Percentiles rank a stretch among this genome's conserved stretches.
Conservation (phyloP, 345 rosid species). For the Euphorbia pulcherrima region DNA sequence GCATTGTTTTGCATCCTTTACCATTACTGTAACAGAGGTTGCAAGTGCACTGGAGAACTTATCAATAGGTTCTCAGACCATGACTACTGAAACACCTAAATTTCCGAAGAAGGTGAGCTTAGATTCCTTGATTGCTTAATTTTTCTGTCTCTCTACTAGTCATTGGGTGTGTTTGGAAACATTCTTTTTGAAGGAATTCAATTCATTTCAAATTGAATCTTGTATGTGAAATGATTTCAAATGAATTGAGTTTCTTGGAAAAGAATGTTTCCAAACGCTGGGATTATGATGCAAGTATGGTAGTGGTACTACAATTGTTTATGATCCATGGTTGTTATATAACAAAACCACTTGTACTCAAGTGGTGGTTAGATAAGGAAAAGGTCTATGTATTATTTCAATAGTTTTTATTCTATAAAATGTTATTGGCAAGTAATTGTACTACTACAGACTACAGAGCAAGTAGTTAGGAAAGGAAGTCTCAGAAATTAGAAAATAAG, state of each 20-base stretch:
- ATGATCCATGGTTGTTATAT: background rate
- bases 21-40: slow-evolving; percentile 40
- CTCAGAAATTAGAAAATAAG: too few species aligned
- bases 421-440: background rate
- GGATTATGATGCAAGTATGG: background rate
- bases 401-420: background rate
- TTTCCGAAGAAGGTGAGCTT: slow-evolving; percentile 38
- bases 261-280: too few species aligned
- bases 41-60: slow-evolving; percentile 55
- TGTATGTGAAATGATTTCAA: too few species aligned
- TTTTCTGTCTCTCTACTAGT: background rate
- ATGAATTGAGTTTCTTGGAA: too few species aligned
- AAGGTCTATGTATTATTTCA: background rate
- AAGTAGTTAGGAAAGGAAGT: too few species aligned
- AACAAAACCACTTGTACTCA: slow-evolving; percentile 1
- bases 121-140: background rate
- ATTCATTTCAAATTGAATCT: too few species aligned
- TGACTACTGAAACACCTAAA: slow-evolving; percentile 32
- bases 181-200: too few species aligned
- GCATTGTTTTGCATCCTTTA: slow-evolving; percentile 31
- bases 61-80: slow-evolving; percentile 49
- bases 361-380: slow-evolving; percentile 3
- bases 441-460: too few species aligned
- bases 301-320: slow-evolving; percentile 6
- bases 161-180: too few species aligned